Percentiles rank a stretch among this genome's conserved stretches.
Conservation (phyloP, 306 rosid species). For the Cucurbita pepo region DNA sequence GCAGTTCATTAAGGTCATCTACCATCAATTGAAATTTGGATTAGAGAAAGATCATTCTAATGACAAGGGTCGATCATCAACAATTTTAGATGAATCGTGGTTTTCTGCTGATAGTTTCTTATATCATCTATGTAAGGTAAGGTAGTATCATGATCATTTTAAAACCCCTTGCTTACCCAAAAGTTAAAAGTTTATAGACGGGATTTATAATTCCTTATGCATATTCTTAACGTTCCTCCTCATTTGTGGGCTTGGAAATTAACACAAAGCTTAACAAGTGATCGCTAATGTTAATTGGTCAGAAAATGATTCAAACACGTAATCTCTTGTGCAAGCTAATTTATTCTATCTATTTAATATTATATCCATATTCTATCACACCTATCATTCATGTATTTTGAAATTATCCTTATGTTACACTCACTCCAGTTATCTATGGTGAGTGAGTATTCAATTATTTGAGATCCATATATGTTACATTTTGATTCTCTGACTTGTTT, state of each 20-base stretch:
- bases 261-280: background rate
- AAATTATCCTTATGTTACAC: no score
- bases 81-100: constrained; percentile 64
- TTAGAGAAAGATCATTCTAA: constrained; percentile 32
- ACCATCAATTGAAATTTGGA: constrained; percentile 65
- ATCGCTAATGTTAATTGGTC: background rate
- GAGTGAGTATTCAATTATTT: background rate
- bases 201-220: background rate
- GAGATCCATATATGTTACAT: background rate
- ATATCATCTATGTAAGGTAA: constrained; percentile 75
- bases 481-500: background rate
- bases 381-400: background rate
- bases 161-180: background rate
- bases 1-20: constrained; percentile 62
- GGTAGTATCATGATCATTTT: constrained; percentile 18
- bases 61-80: constrained; percentile 16
- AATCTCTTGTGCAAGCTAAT: background rate
- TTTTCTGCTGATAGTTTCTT: constrained; percentile 53
- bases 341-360: background rate
- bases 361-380: background rate
- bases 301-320: background rate
- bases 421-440: background rate
- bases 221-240: background rate
- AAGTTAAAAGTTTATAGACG: background rate
- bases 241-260: background rate